A percentile compares a stretch with the other conserved stretches of the same genome.
phyloP scores from a whole-genome alignment of 108 stramenopile genomes.

The Cyclostephanos invisitatus region DNA sequence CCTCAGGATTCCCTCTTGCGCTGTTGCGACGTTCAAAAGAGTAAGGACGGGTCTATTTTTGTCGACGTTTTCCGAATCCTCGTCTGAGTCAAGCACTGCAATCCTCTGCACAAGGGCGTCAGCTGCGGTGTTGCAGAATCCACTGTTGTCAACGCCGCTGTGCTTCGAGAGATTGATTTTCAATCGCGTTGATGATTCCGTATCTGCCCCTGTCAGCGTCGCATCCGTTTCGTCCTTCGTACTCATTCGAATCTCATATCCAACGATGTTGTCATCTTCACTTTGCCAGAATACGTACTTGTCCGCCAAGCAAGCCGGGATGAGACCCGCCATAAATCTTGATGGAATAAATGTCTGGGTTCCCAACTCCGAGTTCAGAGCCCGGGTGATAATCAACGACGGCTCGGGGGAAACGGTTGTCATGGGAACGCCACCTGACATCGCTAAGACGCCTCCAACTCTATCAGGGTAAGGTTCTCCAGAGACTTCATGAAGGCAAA shows the following conservation, averaged over 20 bases:
- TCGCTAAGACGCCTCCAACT: constrained; percentile 79
- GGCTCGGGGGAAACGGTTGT: constrained; percentile 77
- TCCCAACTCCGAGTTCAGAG: constrained; percentile 81
- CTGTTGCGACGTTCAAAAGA: constrained; percentile 88
- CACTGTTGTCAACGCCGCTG: constrained; percentile 75
- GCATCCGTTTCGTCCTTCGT: constrained; percentile 62
- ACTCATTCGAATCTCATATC: constrained; percentile 71
- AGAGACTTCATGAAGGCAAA: constrained; percentile 89
- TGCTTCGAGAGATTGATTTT: constrained; percentile 75
- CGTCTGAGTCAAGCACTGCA: constrained; percentile 62
- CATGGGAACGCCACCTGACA: constrained; percentile 91
- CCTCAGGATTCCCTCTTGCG: constrained; percentile 84
- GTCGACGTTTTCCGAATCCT: constrained; percentile 56
- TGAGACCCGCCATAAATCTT: constrained; percentile 87
- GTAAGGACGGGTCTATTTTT: constrained; percentile 62
- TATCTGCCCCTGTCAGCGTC: constrained; percentile 49
- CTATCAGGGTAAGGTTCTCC: constrained; percentile 92
- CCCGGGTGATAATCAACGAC: constrained; percentile 85
- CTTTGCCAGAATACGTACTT: constrained; percentile 97
- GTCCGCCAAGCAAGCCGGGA: constrained; percentile 93
- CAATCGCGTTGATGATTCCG: constrained; percentile 64
- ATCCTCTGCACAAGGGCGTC: constrained; percentile 83
- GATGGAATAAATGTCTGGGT: constrained; percentile 86
- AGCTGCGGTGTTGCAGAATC: constrained; percentile 88
- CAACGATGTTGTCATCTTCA: constrained; percentile 89